These are phyloP conservation scores for Eustoma russellianum DNA, from an alignment of 257 asterid species.

Conservation along the genomic window DNA sequence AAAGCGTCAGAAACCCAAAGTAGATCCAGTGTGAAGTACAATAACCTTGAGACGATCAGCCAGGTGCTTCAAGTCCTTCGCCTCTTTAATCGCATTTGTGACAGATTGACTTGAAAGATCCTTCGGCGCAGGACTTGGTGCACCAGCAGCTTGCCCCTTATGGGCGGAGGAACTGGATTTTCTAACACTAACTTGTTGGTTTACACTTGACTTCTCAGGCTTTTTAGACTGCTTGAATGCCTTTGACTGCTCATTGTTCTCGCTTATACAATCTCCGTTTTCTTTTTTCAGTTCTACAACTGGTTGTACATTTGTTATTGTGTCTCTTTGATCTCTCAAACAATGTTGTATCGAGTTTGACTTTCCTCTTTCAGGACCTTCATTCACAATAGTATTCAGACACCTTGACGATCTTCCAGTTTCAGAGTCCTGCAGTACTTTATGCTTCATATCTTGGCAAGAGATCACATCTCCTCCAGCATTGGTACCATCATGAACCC, in stretches of 20 bases:
- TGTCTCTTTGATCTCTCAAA: constrained; percentile 49
- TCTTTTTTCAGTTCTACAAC: constrained; percentile 56
- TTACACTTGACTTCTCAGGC: constrained; percentile 43
- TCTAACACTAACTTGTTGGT: constrained; percentile 30
- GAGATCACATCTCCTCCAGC: constrained; percentile 22
- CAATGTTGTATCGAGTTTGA: constrained; percentile 71
- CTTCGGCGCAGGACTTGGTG: constrained; percentile 76
- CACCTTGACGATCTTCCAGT: constrained; percentile 45
- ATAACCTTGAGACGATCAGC: constrained; percentile 92
- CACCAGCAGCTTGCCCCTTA: constrained; percentile 52
- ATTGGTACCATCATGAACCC: constrained; percentile 26
- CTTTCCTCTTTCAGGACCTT: constrained; percentile 44
- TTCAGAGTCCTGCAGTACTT: constrained; percentile 30
- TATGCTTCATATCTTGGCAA: constrained; percentile 42
- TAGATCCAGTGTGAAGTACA: constrained; percentile 1
- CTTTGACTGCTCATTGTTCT: constrained; percentile 36
- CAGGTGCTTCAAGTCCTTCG: constrained; percentile 84
- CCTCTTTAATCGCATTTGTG: constrained; percentile 81
- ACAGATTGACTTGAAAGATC: constrained; percentile 83
- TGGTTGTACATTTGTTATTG: constrained; percentile 25
- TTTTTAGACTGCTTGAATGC: constrained; percentile 45
- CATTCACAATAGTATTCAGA: constrained; percentile 22
- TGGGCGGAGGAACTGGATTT: constrained; percentile 53
- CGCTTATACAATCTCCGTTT: constrained; percentile 34
- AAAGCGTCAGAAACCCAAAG: constrained; percentile 12